Evolutionary conservation across 1,284 basidiomycete species (phyloP), one percentile per base, ranked within the genome.

Genomic region (Trametes sp.): DNA sequence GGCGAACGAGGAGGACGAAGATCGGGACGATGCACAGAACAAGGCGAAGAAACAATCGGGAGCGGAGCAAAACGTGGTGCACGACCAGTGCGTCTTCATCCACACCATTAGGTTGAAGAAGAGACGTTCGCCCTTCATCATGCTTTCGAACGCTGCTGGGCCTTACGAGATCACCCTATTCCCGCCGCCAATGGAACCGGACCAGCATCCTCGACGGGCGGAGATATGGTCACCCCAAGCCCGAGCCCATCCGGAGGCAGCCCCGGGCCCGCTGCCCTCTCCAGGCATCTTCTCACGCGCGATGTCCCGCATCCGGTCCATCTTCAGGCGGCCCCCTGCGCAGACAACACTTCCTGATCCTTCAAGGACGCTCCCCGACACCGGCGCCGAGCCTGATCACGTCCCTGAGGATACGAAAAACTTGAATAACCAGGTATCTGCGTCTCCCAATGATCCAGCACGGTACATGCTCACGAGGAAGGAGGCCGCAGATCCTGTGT

Each of bases 31-130:
- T 6, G 45, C 49, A 35, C n/a, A n/a, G n/a, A n/a, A n/a, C n/a
- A n/a, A n/a, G n/a, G n/a, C n/a, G n/a, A n/a, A n/a, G n/a, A n/a
- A n/a, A n/a, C n/a, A n/a, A n/a, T n/a, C n/a, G n/a, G n/a, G n/a
- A 51, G n/a, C 1, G 16, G 33, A 24, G 10, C 19, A 13, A 21
- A 33, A 52, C 50, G 50, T 7, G 50, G 36, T 28, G 14, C n/a
- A 42, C 51, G 52, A 54, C 19, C 52, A 54, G 26, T 54, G 38
- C n/a, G 36, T 54, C 1, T 54, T 54, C 52, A 42, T 54, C 13
- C 19, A 54, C 52, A 44, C 21, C 1, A 19, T 21, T 26, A 54
- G 26, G 26, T 13, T 21, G 8, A 54, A 54, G 41, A 54, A 21
- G 19, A 31, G 21, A 29, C 26, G 14, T 9, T 4, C 10, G 10